These are phyloP conservation scores for Pyrenochaeta sp. DNA, from an alignment of 2,329 filamentous ascomycete genomes.

Conservation along the genomic window DNA sequence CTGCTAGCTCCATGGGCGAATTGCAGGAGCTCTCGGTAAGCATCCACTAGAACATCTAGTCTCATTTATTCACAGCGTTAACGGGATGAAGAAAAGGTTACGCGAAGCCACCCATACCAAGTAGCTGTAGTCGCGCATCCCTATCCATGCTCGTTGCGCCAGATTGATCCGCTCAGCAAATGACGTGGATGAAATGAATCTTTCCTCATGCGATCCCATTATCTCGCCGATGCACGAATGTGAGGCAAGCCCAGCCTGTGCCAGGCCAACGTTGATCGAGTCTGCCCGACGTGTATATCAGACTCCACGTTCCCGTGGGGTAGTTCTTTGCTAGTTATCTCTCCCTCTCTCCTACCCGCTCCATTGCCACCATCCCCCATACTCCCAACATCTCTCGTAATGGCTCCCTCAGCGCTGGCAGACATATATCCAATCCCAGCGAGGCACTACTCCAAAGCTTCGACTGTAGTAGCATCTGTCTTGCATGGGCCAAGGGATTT, in stretches of 20 bases:
- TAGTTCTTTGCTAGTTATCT: constrained; percentile 37
- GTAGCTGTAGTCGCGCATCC: constrained; percentile 38
- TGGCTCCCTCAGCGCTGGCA: constrained; percentile 52
- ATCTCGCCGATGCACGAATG: constrained; percentile 50
- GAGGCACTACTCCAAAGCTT: constrained; percentile 48
- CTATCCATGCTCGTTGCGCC: constrained; percentile 46
- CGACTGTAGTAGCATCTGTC: constrained; percentile 51
- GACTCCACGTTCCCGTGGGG: constrained; percentile 50
- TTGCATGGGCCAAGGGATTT: constrained; percentile 54
- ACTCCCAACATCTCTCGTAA: constrained; percentile 41
- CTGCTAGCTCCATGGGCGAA: constrained; percentile 23
- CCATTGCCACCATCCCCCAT: constrained; percentile 27
- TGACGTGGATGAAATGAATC: constrained; percentile 45
- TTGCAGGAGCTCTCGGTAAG: constrained; percentile 25
- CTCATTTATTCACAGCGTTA: constrained; percentile 38
- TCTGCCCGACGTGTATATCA: constrained; percentile 47
- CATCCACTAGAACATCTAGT: constrained; percentile 45
- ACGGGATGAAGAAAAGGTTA: constrained; percentile 48
- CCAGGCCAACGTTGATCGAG: constrained; percentile 38
- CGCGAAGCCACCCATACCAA: constrained; percentile 40
- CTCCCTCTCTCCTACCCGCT: constrained; percentile 29
- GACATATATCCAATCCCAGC: constrained; percentile 51
- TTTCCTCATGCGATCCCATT: constrained; percentile 43
- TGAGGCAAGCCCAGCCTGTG: constrained; percentile 39
- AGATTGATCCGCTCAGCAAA: constrained; percentile 50